These are phyloP conservation scores for Ustilago loliicola DNA, from an alignment of 1,284 basidiomycete genomes.

Conservation along the genomic window DNA sequence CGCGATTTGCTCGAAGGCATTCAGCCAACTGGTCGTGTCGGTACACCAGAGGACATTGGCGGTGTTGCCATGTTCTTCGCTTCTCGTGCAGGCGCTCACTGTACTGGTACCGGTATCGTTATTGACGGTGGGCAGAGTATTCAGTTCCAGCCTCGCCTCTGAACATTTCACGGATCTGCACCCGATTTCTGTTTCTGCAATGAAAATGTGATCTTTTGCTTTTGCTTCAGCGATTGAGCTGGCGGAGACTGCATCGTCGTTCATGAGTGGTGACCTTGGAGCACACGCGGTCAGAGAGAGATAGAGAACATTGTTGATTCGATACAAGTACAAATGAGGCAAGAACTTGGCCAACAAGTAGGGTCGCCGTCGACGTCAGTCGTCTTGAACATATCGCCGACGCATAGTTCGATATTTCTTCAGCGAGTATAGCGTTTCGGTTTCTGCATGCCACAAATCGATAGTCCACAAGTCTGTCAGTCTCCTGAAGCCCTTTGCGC, in stretches of 20 bases:
- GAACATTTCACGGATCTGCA: background rate
- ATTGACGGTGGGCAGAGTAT: conserved; percentile 77
- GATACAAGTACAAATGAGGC: conserved; percentile 28
- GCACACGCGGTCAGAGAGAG: background rate
- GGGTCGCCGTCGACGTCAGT: background rate
- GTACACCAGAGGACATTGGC: conserved; percentile 80
- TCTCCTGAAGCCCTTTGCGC: background rate
- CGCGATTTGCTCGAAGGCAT: conserved; percentile 66
- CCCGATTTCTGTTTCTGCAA: background rate
- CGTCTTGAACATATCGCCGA: conserved; percentile 52
- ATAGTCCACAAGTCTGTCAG: background rate
- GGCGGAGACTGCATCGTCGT: too few species aligned
- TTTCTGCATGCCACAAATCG: conserved; percentile 41
- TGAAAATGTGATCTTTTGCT: background rate
- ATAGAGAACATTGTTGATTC: background rate
- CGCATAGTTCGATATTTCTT: conserved; percentile 69
- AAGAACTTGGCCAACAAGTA: background rate
- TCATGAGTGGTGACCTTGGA: too few species aligned
- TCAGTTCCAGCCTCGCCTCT: conserved; percentile 61
- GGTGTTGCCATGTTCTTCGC: conserved; percentile 81
- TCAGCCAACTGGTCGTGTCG: conserved; percentile 74
- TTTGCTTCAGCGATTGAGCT: too few species aligned
- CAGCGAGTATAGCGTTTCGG: conserved; percentile 65
- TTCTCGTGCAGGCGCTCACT: conserved; percentile 79
- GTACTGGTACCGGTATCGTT: conserved; percentile 78